Evolutionary conservation across 208 protist genomes (phyloP).

Genomic region (Vickermania ingenoplastis): DNA sequence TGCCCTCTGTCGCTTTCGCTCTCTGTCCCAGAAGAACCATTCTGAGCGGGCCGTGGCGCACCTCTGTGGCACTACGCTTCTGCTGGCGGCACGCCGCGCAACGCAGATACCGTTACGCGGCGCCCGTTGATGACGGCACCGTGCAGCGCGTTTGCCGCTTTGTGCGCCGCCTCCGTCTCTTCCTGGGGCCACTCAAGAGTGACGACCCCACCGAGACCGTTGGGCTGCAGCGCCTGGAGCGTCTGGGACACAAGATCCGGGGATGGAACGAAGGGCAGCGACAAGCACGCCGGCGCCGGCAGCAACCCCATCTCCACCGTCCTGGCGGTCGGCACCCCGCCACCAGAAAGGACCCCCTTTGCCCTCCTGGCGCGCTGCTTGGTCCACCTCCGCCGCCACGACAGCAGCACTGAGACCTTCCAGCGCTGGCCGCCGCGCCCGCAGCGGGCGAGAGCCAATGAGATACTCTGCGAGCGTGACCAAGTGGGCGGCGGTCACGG

Average conservation of each 20-base stretch:
- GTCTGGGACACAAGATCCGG: neutral
- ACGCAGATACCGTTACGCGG: too few species aligned
- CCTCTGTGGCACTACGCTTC: too few species aligned
- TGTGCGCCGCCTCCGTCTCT: constrained; percentile 17
- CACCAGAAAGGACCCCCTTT: neutral
- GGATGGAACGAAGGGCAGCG: neutral
- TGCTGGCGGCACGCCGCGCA: too few species aligned
- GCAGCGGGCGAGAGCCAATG: constrained; percentile 20
- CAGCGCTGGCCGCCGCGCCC: constrained; percentile 44
- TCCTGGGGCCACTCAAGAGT: constrained; percentile 38
- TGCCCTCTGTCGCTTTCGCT: too few species aligned
- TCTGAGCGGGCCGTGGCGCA: too few species aligned
- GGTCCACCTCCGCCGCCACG: neutral
- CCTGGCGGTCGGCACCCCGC: too few species aligned
- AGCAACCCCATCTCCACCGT: too few species aligned
- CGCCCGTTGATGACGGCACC: constrained; percentile 63
- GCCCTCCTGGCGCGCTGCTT: neutral
- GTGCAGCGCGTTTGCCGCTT: constrained; percentile 35
- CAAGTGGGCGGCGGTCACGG: constrained; percentile 35
- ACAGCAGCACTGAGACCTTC: constrained; percentile 10
- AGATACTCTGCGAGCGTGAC: constrained; percentile 48
- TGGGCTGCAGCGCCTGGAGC: constrained; percentile 33
- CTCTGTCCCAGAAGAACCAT: too few species aligned
- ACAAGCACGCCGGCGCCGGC: neutral
- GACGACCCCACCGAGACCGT: constrained; percentile 53